phyloP scores from a whole-genome alignment of 1,139 yeast genomes.

The Kluyveromyces sp. region DNA sequence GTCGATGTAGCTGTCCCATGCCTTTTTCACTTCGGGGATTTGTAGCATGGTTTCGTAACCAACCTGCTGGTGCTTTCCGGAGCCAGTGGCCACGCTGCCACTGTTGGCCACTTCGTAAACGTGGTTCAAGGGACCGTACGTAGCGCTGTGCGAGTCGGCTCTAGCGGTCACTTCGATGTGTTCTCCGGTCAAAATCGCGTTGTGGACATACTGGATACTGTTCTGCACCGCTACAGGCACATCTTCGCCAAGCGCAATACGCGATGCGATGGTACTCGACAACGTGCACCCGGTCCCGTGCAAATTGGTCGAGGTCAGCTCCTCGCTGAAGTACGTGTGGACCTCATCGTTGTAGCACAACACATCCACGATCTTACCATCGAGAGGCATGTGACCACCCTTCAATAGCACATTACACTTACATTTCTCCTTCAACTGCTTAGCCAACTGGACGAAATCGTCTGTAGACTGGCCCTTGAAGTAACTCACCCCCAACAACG shows the following conservation, averaged over 20 bases:
- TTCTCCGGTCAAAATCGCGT: conserved; percentile 53
- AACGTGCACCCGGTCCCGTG: conserved; percentile 94
- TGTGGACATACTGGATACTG: conserved; percentile 59
- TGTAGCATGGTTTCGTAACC: conserved; percentile 41
- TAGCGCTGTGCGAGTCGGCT: conserved; percentile 28
- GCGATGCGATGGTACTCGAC: conserved; percentile 73
- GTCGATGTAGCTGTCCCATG: conserved; percentile 52
- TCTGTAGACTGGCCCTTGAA: conserved; percentile 26
- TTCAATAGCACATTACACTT: conserved; percentile 58
- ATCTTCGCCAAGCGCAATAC: conserved; percentile 48
- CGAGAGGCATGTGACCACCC: conserved; percentile 72
- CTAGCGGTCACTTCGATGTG: conserved; percentile 21
- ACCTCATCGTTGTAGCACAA: conserved; percentile 43
- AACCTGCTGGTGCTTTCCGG: neutral
- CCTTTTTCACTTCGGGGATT: conserved; percentile 48
- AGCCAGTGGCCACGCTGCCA: neutral
- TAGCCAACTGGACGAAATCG: conserved; percentile 39
- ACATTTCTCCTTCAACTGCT: conserved; percentile 34
- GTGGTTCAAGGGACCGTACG: conserved; percentile 70
- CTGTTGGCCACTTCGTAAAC: conserved; percentile 18
- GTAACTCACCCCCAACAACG: conserved; percentile 19
- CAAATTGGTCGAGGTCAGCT: conserved; percentile 45
- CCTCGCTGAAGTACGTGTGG: conserved; percentile 42
- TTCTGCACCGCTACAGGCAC: conserved; percentile 45
- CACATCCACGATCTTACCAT: conserved; percentile 45